Percentiles rank a stretch among this genome's conserved stretches.
Evolutionary conservation across 2,329 filamentous ascomycete genomes (phyloP).

Genomic region (Paracorniculantispora psalliotae): DNA sequence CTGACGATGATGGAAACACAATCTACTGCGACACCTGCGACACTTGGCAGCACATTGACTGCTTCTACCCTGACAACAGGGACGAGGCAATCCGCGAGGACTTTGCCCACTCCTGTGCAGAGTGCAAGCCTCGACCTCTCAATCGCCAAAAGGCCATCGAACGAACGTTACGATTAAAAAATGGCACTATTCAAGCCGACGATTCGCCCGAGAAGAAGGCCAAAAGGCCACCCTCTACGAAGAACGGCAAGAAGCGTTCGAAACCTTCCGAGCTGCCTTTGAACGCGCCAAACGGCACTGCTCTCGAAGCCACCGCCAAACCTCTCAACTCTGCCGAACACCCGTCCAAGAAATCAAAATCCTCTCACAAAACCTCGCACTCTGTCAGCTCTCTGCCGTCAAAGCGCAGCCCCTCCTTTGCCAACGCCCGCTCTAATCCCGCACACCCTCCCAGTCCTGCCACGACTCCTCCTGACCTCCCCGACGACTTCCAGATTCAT

Average conservation of each 20-base stretch:
- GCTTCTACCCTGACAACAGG: constrained; percentile 77
- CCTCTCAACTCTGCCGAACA: constrained; percentile 40
- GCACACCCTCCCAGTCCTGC: constrained; percentile 67
- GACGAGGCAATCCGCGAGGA: constrained; percentile 65
- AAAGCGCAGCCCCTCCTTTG: constrained; percentile 60
- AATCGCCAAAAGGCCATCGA: constrained; percentile 72
- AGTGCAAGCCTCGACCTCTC: constrained; percentile 75
- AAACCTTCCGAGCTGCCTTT: constrained; percentile 64
- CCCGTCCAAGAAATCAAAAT: constrained; percentile 75
- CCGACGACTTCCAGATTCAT: constrained; percentile 59
- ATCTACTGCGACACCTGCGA: constrained; percentile 95
- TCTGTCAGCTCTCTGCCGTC: constrained; percentile 67
- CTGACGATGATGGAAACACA: constrained; percentile 94
- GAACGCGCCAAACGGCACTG: constrained; percentile 61
- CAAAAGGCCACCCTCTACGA: constrained; percentile 72
- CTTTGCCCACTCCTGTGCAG: constrained; percentile 79
- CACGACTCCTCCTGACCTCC: constrained; percentile 64
- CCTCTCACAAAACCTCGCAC: constrained; percentile 71
- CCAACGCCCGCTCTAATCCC: constrained; percentile 56
- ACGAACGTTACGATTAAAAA: constrained; percentile 57
- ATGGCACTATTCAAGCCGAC: constrained; percentile 35
- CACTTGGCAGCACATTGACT: constrained; percentile 97
- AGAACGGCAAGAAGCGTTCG: constrained; percentile 74
- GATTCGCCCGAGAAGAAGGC: constrained; percentile 62
- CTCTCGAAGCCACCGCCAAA: constrained; percentile 52